phyloP scores from a whole-genome alignment of 139 green algal species.

The Chlamydomonas asymmetrica region DNA sequence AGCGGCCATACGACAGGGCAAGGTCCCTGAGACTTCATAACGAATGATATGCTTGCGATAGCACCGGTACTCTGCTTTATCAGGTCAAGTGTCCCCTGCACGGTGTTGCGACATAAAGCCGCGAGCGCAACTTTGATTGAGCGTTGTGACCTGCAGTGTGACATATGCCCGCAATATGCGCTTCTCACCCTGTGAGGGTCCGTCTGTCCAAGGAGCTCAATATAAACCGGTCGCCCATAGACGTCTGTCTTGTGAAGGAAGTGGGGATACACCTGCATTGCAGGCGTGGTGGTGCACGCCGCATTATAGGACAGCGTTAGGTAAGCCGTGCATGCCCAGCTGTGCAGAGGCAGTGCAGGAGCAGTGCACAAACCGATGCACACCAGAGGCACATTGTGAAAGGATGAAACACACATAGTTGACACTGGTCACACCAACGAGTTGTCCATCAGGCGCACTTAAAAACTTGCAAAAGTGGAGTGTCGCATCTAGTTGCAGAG shows the following conservation, averaged over 20 bases:
- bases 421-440: background rate
- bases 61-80: no score
- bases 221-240: slow-evolving; percentile 53
- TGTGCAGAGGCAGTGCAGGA: background rate
- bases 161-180: background rate
- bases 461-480: no score
- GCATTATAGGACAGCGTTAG: background rate
- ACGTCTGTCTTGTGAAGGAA: slow-evolving; percentile 50
- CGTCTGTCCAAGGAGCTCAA: slow-evolving; percentile 41
- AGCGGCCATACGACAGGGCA: no score
- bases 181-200: background rate
- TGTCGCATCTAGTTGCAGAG: background rate
- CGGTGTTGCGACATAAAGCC: no score
- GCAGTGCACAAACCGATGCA: background rate
- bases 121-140: no score
- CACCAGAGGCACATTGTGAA: background rate
- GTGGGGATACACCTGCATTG: slow-evolving; percentile 34
- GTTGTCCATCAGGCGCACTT: no score
- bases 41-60: no score
- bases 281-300: background rate
- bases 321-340: background rate
- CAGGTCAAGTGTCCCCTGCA: no score
- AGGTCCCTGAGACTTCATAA: no score
- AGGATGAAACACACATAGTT: background rate
- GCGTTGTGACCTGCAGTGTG: background rate